Percentiles rank a stretch among this genome's conserved stretches.
Conservation (phyloP, 805 yeast genomes). For the Candida silvatica region DNA sequence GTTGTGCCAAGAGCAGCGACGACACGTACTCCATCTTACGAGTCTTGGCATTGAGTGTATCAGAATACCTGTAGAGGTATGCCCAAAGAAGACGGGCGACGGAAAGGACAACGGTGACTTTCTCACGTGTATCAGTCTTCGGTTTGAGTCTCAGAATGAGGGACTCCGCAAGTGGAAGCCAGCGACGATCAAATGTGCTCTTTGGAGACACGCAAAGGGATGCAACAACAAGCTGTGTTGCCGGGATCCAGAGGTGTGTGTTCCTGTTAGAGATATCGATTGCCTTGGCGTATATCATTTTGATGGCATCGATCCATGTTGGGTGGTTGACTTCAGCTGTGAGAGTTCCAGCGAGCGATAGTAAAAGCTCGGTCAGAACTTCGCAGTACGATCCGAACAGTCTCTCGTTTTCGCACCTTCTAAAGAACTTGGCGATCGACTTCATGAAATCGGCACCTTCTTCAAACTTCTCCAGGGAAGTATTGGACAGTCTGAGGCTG, state of each 20-base stretch:
- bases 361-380: constrained; percentile 62
- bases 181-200: constrained; percentile 58
- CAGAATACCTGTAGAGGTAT: constrained; percentile 76
- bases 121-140: constrained; percentile 38
- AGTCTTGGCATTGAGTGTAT: constrained; percentile 80
- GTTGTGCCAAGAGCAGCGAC: constrained; percentile 42
- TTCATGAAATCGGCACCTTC: constrained; percentile 88
- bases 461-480: constrained; percentile 85
- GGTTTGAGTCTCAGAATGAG: constrained; percentile 57
- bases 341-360: constrained; percentile 76
- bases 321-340: constrained; percentile 97
- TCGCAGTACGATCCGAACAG: constrained; percentile 77
- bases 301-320: constrained; percentile 81
- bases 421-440: constrained; percentile 78
- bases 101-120: constrained; percentile 53
- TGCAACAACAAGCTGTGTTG: constrained; percentile 62
- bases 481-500: constrained; percentile 65
- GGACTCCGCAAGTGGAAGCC: constrained; percentile 64
- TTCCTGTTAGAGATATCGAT: constrained; percentile 34
- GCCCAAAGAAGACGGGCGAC: constrained; percentile 82
- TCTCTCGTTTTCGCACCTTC: constrained; percentile 52
- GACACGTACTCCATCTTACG: constrained; percentile 65
- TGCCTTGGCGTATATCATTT: constrained; percentile 44
- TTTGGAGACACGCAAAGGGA: constrained; percentile 75
- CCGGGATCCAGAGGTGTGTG: constrained; percentile 55